A percentile compares a stretch with the other conserved stretches of the same genome.
Conservation (phyloP, 2,329 filamentous ascomycete species). For the Arthrobotrys musiformis region DNA sequence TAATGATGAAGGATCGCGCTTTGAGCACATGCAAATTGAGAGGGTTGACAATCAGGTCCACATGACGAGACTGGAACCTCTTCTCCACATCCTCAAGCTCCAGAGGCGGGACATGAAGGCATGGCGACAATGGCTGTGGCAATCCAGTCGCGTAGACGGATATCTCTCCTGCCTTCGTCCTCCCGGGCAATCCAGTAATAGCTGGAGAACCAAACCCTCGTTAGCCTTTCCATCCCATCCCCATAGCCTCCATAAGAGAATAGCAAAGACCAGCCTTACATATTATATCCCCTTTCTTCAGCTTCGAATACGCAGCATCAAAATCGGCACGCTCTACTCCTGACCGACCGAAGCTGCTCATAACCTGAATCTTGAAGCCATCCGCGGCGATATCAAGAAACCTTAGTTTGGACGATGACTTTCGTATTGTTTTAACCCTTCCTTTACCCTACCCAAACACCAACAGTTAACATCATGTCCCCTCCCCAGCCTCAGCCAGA, state of each 20-base stretch:
- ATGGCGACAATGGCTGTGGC: constrained; percentile 79
- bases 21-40: constrained; percentile 75
- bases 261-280: constrained; percentile 68
- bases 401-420: constrained; percentile 78
- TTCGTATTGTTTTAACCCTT: constrained; percentile 77
- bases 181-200: constrained; percentile 75
- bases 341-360: constrained; percentile 75
- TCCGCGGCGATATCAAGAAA: constrained; percentile 85
- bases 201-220: constrained; percentile 64
- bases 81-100: constrained; percentile 76
- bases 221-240: constrained; percentile 16
- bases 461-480: constrained; percentile 41
- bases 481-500: not conserved
- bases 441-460: constrained; percentile 66
- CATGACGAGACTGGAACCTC: constrained; percentile 79
- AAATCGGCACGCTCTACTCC: not conserved
- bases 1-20: constrained; percentile 78
- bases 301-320: constrained; percentile 1
- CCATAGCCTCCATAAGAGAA: constrained; percentile 50
- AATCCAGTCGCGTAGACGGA: constrained; percentile 76
- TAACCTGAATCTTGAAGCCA: constrained; percentile 77
- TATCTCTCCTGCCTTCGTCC: constrained; percentile 78
- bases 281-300: constrained; percentile 79
- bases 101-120: constrained; percentile 80
- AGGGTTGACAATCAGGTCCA: constrained; percentile 83